Evolutionary conservation across 768 basidiomycete species (phyloP), one percentile per base, ranked within the genome.

Genomic region (Pleurotus giganteus): DNA sequence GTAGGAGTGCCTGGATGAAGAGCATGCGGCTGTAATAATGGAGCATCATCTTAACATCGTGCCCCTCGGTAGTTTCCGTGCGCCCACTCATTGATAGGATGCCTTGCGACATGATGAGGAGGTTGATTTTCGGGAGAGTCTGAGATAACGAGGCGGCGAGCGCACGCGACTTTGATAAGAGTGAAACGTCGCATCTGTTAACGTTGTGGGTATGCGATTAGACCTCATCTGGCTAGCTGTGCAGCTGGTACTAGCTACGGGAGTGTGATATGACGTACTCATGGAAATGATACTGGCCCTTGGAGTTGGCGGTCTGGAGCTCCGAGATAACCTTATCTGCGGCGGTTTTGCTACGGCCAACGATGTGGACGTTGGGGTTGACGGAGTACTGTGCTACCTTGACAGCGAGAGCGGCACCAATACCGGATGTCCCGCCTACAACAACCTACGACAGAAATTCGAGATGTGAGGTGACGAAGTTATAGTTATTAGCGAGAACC

Each of bases 1-100:
- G 79, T 15, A 78, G 41, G 4, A 83, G 64, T 23, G 78, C 78
- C n/a, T 70, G 56, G 4, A 74, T 69, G 60, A 83, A 81, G 57
- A 71, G 72, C 77, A 75, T 81, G 31, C 82, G 65, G 21, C 76
- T 67, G 60, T 84, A 84, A 61, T 82, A 82, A 51, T 79, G 73
- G 45, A 80, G 54, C 23, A 72, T 74, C 12, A 78, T 62, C 59
- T 74, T 72, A 53, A 65, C 63, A 61, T 77, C 78, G 29, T 77
- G 67, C 4, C 78, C 77, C 61, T 79, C 78, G 32, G 64, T 64
- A 13, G 77, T 78, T 62, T 77, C 74, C 44, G 68, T 66, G 32
- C 74, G 58, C 13, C 78, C 74, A 3, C 60, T 58, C 34, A 75
- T 42, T 12, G 69, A 68, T 36, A 80, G 47, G 29, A 75, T 61